Evolutionary conservation across 2,329 filamentous ascomycete genomes (phyloP), one percentile per base, ranked within the genome.

Genomic region (Canariomyces notabilis): DNA sequence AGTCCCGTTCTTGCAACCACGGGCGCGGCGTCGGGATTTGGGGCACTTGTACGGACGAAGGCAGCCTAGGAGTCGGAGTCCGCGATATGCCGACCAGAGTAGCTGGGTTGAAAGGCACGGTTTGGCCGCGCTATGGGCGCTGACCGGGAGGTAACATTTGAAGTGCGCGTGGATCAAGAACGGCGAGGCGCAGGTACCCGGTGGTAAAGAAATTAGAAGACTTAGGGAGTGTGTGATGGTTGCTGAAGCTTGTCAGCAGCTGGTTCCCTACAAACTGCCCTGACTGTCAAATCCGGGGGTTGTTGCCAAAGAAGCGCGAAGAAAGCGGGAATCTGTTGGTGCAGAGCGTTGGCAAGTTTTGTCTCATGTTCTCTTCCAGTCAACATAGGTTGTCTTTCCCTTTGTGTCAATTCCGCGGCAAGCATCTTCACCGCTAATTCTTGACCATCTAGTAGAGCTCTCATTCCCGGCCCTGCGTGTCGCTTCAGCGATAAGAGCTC

Each of bases 311-410:
- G 3, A 32, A 49, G 26, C 42, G 46, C 15, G 53, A 60, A 7
- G 59, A 61, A 6, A 60, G 49, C 4, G 56, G 57, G 0, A 61
- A 62, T n/a, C 49, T 58, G 42, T 65, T 61, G 3, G 63, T 59
- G 57, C 61, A 64, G 3, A 65, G 56, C 1, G 48, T 49, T 2
- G 62, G 62, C n/a, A 63, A n/a, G n/a, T n/a, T n/a, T n/a, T n/a
- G n/a, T n/a, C n/a, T n/a, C n/a, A n/a, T n/a, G 42, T 26, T 54
- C 31, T 9, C 37, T 45, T n/a, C 38, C 61, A 63, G 46, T 69
- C 63, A 21, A 70, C 49, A 5, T 61, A 61, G 2, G 67, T 56
- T 1, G 67, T 52, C 32, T 65, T 67, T 19, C 69, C 68, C 3
- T 55, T 56, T 7, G 60, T 57, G 32, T 62, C 57, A 34, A 62